phyloP scores from a whole-genome alignment of 306 rosid genomes.

The Mucuna pruriens region DNA sequence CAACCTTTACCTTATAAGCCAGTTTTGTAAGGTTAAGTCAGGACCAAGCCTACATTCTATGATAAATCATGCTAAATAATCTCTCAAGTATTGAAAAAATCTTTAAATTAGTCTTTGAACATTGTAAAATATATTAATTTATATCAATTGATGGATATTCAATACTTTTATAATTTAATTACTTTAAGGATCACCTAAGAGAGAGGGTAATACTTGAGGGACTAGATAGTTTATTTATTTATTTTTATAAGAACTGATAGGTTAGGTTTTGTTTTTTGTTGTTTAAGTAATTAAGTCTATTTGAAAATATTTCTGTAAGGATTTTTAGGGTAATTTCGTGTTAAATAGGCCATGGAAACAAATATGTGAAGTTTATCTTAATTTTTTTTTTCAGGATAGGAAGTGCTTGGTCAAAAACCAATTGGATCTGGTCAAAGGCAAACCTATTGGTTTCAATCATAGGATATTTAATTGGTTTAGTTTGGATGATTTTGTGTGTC shows the following conservation, averaged over 20 bases:
- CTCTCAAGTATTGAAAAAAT: too few species aligned
- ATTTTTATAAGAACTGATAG: neutral
- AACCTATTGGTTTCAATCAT: neutral
- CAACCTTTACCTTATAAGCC: too few species aligned
- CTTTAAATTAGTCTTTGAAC: too few species aligned
- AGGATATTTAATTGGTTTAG: slow-evolving; percentile 9
- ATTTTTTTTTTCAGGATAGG: neutral
- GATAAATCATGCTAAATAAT: too few species aligned
- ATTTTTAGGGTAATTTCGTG: neutral
- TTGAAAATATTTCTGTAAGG: neutral
- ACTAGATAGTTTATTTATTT: too few species aligned
- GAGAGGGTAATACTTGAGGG: too few species aligned
- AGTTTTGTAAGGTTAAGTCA: too few species aligned
- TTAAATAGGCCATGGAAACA: neutral
- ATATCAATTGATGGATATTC: too few species aligned
- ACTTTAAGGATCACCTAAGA: too few species aligned
- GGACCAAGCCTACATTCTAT: too few species aligned
- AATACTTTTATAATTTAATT: too few species aligned
- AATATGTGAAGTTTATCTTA: neutral
- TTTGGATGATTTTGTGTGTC: neutral
- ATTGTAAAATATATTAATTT: too few species aligned
- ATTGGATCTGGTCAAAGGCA: neutral
- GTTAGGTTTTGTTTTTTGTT: neutral
- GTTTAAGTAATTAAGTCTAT: neutral
- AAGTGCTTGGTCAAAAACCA: neutral